These are phyloP conservation scores for Plasmodium knowlesi DNA, from an alignment of 169 alveolate species.

Conservation along the genomic window DNA sequence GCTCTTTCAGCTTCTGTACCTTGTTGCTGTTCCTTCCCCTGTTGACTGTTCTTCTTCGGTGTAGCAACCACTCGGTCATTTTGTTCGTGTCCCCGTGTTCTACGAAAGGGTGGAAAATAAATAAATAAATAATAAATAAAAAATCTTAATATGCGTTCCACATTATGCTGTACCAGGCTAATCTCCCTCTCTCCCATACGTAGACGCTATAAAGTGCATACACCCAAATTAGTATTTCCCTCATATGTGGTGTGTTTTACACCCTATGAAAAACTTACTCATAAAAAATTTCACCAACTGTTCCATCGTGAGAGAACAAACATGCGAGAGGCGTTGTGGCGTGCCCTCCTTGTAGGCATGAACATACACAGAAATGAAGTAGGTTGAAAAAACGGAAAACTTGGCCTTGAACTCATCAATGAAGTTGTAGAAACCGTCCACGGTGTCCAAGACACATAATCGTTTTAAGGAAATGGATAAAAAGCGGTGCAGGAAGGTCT, in stretches of 20 bases:
- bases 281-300: slow-evolving; percentile 18
- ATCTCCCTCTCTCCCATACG: background rate
- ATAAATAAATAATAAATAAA: background rate
- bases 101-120: background rate
- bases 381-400: slow-evolving; percentile 30
- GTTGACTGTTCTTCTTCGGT: background rate
- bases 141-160: background rate
- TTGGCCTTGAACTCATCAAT: slow-evolving; percentile 41
- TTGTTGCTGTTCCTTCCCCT: background rate
- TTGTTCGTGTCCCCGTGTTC: slow-evolving; percentile 49
- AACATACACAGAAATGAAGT: slow-evolving; percentile 65
- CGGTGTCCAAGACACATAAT: background rate
- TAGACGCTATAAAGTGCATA: background rate
- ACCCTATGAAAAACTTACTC: background rate
- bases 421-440: slow-evolving; percentile 15
- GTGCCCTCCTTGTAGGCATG: slow-evolving; percentile 32
- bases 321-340: slow-evolving; percentile 31
- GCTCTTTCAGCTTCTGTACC: slow-evolving; percentile 22
- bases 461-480: slow-evolving; percentile 32
- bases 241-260: background rate
- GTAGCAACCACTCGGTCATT: slow-evolving; percentile 36
- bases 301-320: slow-evolving; percentile 34
- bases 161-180: background rate
- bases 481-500: slow-evolving; percentile 60
- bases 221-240: background rate